Evolutionary conservation across 1,139 yeast genomes (phyloP).

Genomic region (Saccharomyces hybrid): DNA sequence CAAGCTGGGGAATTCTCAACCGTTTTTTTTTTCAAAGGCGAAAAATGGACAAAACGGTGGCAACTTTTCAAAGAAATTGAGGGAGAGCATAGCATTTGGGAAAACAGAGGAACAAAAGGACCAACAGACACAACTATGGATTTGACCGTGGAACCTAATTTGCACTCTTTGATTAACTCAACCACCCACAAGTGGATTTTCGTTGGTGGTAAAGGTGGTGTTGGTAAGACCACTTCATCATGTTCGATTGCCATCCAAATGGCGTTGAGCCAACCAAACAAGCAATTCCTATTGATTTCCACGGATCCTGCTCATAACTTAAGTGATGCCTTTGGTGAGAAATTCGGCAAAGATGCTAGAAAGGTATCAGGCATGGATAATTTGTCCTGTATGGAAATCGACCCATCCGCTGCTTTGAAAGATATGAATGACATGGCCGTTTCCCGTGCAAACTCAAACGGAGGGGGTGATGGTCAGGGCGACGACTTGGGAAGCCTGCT

Average conservation of each 20-base stretch:
- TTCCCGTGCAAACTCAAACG: constrained; percentile 26
- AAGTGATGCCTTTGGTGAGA: constrained; percentile 96
- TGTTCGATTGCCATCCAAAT: constrained; percentile 90
- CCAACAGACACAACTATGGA: constrained; percentile 22
- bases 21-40: neutral
- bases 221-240: constrained; percentile 95
- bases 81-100: neutral
- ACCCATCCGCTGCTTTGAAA: constrained; percentile 88
- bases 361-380: constrained; percentile 82
- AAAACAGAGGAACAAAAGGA: neutral
- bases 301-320: constrained; percentile 98
- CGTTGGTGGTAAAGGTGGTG: constrained; percentile 99
- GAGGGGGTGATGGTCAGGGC: constrained; percentile 13
- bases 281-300: constrained; percentile 79
- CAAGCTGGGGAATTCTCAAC: neutral
- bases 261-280: constrained; percentile 70
- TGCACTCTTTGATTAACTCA: constrained; percentile 55
- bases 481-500: constrained; percentile 27
- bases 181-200: constrained; percentile 87
- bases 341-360: constrained; percentile 93
- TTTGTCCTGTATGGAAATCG: constrained; percentile 95
- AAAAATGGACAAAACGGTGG: neutral
- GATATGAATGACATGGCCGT: constrained; percentile 60
- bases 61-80: neutral
- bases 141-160: constrained; percentile 52